Base-by-base conservation (phyloP, 169 alveolate genomes). In the Plasmodium vivax region DNA sequence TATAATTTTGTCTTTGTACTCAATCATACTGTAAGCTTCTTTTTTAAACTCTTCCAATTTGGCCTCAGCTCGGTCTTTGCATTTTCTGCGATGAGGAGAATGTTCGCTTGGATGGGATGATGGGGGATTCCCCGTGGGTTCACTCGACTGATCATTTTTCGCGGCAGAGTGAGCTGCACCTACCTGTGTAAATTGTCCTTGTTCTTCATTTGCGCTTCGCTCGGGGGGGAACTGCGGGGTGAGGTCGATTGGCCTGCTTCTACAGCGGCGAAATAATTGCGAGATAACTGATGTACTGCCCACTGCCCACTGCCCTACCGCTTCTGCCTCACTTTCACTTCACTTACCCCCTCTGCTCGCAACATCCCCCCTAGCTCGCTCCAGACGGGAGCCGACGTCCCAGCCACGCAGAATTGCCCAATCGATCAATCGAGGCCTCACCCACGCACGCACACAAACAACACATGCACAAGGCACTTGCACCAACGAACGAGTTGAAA, bases 41-140 rank as follows among this genome's bases (percentile, higher is more conserved):
- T 62, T 88, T 88, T 80, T 88, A 71, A 88, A 88, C 41, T 88
- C 72, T 80, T 88, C 94, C 54, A 88, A 81, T 30, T 88, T 79
- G 56, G 83, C 27, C 43, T 88, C 90, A 51, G 81, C 43, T 30
- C 47, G 56, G 19, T 88, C 47, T 38, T 19, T 68, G 54, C 71
- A 19, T 88, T 80, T 88, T 68, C 94, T 88, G 36, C 34, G 62
- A 51, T 51, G 23, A 75, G 6, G 36, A 75, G 56, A 12, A 75
- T 23, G 23, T 75, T 68, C 62, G 23, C 8, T 51, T 51, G 27
- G 62, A 68, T 68, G 77, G 77, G 38, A 23, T 23, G 43, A 68
- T 68, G 38, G 32, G 38, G 3, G 7, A 5, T 68, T 68, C 36
- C 38, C 38, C n/a, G 32, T 68, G 41, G 77, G 38, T 68, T 19